phyloP scores from a whole-genome alignment of 352 stramenopile genomes.

The Phytophthora kernoviae region DNA sequence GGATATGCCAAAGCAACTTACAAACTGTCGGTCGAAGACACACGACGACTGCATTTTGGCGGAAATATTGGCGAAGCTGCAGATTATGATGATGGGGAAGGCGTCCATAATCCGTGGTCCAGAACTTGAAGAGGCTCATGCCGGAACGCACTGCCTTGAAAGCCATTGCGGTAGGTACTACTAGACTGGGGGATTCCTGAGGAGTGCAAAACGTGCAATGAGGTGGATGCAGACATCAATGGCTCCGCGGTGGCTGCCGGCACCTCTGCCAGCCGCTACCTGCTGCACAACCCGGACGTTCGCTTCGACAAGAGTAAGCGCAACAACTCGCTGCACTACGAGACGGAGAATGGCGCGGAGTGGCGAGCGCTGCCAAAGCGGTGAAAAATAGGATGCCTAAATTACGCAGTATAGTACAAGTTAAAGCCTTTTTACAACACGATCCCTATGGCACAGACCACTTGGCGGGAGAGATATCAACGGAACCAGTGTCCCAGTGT shows the following conservation, averaged over 20 bases:
- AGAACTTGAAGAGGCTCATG: constrained; percentile 55
- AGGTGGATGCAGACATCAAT: too few relatives aligned
- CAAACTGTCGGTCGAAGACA: too few relatives aligned
- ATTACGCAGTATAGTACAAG: too few relatives aligned
- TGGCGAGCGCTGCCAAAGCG: constrained; percentile 51
- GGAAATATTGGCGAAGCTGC: constrained; percentile 38
- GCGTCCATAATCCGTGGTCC: constrained; percentile 53
- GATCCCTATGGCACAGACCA: background rate
- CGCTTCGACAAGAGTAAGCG: constrained; percentile 47
- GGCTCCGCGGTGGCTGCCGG: constrained; percentile 34
- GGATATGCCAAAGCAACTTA: too few relatives aligned
- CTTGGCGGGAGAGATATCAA: background rate
- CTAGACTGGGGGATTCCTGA: constrained; percentile 10
- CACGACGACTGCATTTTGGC: too few relatives aligned
- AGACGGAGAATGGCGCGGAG: constrained; percentile 28
- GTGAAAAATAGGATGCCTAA: too few relatives aligned
- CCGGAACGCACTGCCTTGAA: constrained; percentile 32
- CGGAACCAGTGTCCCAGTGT: background rate
- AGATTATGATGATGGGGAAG: constrained; percentile 50
- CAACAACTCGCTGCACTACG: constrained; percentile 43
- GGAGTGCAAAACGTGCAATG: constrained; percentile 4
- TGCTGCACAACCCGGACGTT: constrained; percentile 42
- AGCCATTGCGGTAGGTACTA: constrained; percentile 24
- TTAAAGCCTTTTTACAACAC: background rate
- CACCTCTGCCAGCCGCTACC: constrained; percentile 33